phyloP scores from a whole-genome alignment of 768 basidiomycete species.

The Lactarius evosmus region DNA sequence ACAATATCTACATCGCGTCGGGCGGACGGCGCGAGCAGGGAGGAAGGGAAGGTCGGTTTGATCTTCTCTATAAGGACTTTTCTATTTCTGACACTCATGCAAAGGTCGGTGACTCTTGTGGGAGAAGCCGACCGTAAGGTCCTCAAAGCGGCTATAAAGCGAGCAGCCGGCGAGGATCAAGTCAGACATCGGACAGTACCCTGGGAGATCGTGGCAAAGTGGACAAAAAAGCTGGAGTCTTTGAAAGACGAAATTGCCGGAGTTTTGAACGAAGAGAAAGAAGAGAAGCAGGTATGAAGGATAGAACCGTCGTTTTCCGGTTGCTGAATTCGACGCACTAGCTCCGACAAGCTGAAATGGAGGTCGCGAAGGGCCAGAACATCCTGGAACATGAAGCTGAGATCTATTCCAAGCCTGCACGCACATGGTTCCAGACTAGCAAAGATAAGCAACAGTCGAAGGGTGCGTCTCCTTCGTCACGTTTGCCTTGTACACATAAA shows the following conservation, averaged over 20 bases:
- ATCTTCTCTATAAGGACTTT: slow-evolving; percentile 2
- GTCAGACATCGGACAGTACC: slow-evolving; percentile 88
- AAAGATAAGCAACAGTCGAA: slow-evolving; percentile 79
- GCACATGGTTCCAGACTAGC: slow-evolving; percentile 96
- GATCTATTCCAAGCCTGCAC: slow-evolving; percentile 88
- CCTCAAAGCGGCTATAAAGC: slow-evolving; percentile 94
- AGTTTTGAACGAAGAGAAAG: slow-evolving; percentile 87
- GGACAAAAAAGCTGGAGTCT: slow-evolving; percentile 62
- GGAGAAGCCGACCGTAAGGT: slow-evolving; percentile 96
- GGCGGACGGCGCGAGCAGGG: slow-evolving; percentile 95
- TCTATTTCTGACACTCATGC: slow-evolving; percentile 18
- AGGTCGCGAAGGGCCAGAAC: slow-evolving; percentile 91
- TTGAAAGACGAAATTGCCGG: slow-evolving; percentile 75
- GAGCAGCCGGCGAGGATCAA: slow-evolving; percentile 71
- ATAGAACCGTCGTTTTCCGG: slow-evolving; percentile 13
- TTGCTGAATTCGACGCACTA: slow-evolving; percentile 34
- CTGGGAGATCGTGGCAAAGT: slow-evolving; percentile 65
- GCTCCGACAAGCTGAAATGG: slow-evolving; percentile 93
- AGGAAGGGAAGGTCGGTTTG: slow-evolving; percentile 76
- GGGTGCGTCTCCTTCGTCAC: slow-evolving; percentile 45
- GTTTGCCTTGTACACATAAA: slow-evolving; percentile 7
- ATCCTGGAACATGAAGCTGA: slow-evolving; percentile 91
- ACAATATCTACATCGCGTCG: slow-evolving; percentile 95
- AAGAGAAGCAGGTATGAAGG: slow-evolving; percentile 77
- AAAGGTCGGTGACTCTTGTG: slow-evolving; percentile 88